Evolutionary conservation across 495 filamentous ascomycete species (phyloP).

Genomic region (Aspergillus bertholletiae): DNA sequence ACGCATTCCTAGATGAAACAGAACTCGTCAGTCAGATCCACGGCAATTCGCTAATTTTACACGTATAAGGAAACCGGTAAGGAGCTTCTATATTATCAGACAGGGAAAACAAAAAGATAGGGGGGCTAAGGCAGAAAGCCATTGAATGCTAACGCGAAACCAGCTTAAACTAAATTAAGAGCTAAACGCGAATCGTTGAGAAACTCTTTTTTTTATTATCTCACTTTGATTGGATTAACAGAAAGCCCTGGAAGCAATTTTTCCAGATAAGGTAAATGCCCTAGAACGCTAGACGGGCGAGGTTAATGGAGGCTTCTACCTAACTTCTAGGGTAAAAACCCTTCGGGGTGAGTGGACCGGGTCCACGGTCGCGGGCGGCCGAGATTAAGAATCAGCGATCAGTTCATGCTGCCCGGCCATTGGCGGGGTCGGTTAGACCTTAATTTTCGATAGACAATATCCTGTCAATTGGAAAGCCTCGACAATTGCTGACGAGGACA

Average conservation of each 20-base stretch:
- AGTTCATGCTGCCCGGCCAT: background rate
- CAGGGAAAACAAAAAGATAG: background rate
- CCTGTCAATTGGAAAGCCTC: too few relatives aligned
- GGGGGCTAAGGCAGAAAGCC: too few relatives aligned
- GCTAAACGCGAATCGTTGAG: background rate
- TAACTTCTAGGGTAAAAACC: background rate
- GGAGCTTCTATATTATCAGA: background rate
- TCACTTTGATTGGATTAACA: background rate
- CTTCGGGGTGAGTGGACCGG: constrained; percentile 11
- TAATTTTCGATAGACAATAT: background rate
- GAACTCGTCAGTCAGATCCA: background rate
- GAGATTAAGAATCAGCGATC: constrained; percentile 2
- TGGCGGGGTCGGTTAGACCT: background rate
- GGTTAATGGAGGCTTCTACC: constrained; percentile 2
- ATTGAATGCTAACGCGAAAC: too few relatives aligned
- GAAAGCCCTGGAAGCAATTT: background rate
- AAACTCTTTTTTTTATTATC: background rate
- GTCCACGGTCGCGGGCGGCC: constrained; percentile 8
- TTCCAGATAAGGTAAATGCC: constrained; percentile 1
- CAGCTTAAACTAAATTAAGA: background rate
- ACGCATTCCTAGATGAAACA: constrained; percentile 5
- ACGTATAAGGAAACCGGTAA: constrained; percentile 10
- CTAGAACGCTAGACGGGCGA: background rate
- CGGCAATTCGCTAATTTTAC: constrained; percentile 11
- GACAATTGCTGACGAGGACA: too few relatives aligned